Percentiles rank a stretch among this genome's conserved stretches.
Evolutionary conservation across 148 eudicot species (phyloP).

Genomic region (Nepenthes gracilis): DNA sequence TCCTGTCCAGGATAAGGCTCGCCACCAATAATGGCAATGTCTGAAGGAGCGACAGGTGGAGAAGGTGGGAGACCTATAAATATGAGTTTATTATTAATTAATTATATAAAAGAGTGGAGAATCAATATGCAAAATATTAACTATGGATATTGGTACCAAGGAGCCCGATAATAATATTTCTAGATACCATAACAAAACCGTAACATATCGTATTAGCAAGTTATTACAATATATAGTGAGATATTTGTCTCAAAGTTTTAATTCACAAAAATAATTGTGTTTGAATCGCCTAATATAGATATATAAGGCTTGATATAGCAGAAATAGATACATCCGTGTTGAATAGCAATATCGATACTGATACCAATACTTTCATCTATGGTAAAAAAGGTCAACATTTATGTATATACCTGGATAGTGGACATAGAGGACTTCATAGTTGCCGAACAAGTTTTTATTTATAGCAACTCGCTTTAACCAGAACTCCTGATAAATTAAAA

Average conservation of each 20-base stretch:
- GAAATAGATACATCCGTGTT: no score
- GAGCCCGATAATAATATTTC: background rate
- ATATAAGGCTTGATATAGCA: no score
- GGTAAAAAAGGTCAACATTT: background rate
- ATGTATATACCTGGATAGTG: slow-evolving; percentile 74
- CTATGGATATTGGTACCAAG: background rate
- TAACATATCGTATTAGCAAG: no score
- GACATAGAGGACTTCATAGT: slow-evolving; percentile 66
- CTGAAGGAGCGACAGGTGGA: slow-evolving; percentile 67
- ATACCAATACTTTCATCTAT: no score
- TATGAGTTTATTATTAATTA: background rate
- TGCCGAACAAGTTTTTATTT: slow-evolving; percentile 50
- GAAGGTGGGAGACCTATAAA: slow-evolving; percentile 71
- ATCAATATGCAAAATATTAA: background rate
- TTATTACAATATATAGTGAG: no score
- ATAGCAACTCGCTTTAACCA: slow-evolving; percentile 54
- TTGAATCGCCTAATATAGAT: no score
- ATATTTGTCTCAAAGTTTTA: no score
- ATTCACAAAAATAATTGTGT: no score
- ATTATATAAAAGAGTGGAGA: no score
- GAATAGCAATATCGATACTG: no score
- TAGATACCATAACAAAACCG: no score
- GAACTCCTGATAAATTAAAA: slow-evolving; percentile 53
- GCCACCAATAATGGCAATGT: slow-evolving; percentile 30
- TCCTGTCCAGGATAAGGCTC: slow-evolving; percentile 45